Evolutionary conservation across 306 rosid species (phyloP).

Genomic region (Malus sieversii): DNA sequence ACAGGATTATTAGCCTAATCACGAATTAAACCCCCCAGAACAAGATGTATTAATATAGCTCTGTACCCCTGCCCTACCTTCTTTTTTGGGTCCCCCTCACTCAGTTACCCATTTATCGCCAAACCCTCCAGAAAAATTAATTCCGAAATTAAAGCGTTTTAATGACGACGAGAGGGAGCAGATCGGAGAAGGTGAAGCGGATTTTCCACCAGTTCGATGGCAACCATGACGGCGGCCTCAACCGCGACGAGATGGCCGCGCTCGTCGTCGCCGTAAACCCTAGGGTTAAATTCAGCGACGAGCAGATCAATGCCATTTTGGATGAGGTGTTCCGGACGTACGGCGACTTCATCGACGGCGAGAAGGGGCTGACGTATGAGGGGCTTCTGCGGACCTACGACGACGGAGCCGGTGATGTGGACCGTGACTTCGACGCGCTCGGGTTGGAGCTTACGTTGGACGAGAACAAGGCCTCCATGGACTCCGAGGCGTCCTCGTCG

Average conservation of each 20-base stretch:
- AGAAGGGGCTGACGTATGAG: conserved; percentile 80
- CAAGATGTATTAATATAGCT: neutral
- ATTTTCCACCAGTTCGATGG: conserved; percentile 82
- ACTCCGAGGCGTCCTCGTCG: conserved; percentile 74
- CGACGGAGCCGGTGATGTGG: conserved; percentile 97
- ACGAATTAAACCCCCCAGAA: neutral
- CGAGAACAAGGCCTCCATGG: conserved; percentile 32
- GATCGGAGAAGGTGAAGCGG: conserved; percentile 96
- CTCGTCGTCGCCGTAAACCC: conserved; percentile 98
- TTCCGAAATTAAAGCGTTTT: neutral
- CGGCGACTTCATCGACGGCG: conserved; percentile 78
- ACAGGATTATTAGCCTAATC: neutral
- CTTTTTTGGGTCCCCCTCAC: neutral
- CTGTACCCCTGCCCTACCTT: neutral
- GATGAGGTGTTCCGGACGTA: conserved; percentile 93
- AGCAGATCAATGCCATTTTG: conserved; percentile 94
- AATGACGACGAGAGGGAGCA: conserved; percentile 94
- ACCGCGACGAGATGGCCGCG: conserved; percentile 85
- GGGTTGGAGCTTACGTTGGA: conserved; percentile 56
- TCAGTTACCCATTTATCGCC: neutral
- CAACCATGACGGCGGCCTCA: conserved; percentile 81
- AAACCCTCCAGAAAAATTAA: neutral
- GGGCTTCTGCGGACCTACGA: conserved; percentile 90
- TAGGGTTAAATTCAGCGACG: conserved; percentile 94
- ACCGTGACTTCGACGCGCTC: conserved; percentile 94